phyloP scores from a whole-genome alignment of 768 basidiomycete species.

The Lentinula raphanica region DNA sequence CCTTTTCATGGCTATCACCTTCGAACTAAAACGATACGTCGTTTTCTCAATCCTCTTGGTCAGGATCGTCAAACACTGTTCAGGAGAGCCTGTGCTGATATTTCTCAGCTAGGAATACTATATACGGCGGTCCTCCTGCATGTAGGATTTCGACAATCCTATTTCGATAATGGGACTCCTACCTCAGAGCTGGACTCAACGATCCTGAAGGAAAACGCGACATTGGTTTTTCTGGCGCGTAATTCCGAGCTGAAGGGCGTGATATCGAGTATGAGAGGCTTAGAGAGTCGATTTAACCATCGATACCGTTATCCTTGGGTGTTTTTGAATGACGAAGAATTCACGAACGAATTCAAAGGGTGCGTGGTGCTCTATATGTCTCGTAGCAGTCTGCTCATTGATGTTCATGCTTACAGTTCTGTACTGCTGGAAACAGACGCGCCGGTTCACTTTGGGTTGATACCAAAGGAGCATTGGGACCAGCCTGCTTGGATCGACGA shows the following conservation, averaged over 20 bases:
- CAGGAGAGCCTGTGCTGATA: neutral
- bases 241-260: slow-evolving; percentile 47
- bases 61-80: neutral
- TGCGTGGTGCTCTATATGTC: slow-evolving; percentile 18
- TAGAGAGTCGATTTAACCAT: slow-evolving; percentile 65
- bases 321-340: slow-evolving; percentile 66
- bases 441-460: slow-evolving; percentile 46
- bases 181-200: neutral
- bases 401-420: slow-evolving; percentile 17
- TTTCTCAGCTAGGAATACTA: neutral
- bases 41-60: neutral
- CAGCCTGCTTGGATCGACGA: slow-evolving; percentile 74
- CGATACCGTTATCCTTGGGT: slow-evolving; percentile 65
- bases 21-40: neutral
- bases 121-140: neutral
- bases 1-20: neutral
- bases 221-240: slow-evolving; percentile 35
- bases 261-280: slow-evolving; percentile 49
- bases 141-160: neutral
- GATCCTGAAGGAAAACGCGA: slow-evolving; percentile 6
- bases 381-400: neutral
- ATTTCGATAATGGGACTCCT: neutral
- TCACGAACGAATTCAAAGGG: slow-evolving; percentile 55
- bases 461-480: slow-evolving; percentile 57
- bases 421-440: slow-evolving; percentile 36